Evolutionary conservation across 2,329 filamentous ascomycete species (phyloP).

Genomic region (Apiospora phragmitis): DNA sequence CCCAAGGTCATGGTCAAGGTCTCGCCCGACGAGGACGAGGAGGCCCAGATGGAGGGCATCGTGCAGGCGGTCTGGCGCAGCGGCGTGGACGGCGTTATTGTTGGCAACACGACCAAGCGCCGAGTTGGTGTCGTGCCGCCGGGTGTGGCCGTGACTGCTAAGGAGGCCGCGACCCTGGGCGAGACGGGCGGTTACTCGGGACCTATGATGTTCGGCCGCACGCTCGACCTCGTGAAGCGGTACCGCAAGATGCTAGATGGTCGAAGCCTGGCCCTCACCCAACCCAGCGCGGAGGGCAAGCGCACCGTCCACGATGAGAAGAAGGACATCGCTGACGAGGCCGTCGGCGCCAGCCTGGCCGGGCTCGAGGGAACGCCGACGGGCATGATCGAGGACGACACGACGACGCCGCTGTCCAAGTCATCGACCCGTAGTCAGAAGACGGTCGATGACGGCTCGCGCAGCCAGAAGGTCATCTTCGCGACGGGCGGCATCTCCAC

Average conservation of each 20-base stretch:
- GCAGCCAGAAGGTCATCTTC: slow-evolving; percentile 77
- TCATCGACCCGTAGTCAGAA: slow-evolving; percentile 13
- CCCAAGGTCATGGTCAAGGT: slow-evolving; percentile 97
- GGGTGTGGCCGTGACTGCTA: slow-evolving; percentile 62
- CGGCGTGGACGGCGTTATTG: slow-evolving; percentile 92
- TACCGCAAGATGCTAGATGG: slow-evolving; percentile 72
- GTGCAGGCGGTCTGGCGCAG: slow-evolving; percentile 80
- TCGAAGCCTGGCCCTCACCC: slow-evolving; percentile 39
- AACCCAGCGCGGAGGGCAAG: slow-evolving; percentile 14
- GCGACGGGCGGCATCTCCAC: slow-evolving; percentile 92
- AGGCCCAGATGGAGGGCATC: slow-evolving; percentile 83
- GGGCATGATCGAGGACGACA: slow-evolving; percentile 26
- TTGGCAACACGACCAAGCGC: slow-evolving; percentile 94
- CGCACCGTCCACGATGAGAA: slow-evolving; percentile 17
- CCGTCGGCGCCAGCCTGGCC: slow-evolving; percentile 34
- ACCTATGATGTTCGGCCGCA: slow-evolving; percentile 82
- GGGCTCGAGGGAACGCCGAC: slow-evolving; percentile 35
- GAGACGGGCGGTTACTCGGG: slow-evolving; percentile 91
- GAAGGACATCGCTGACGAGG: slow-evolving; percentile 30
- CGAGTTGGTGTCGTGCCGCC: slow-evolving; percentile 70
- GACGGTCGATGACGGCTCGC: slow-evolving; percentile 14
- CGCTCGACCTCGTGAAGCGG: slow-evolving; percentile 72
- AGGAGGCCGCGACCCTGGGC: slow-evolving; percentile 67
- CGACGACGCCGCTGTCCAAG: slow-evolving; percentile 9
- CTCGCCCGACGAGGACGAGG: slow-evolving; percentile 88